Base-by-base conservation (phyloP, 495 filamentous ascomycete species). In the Penicillium tannophilum region DNA sequence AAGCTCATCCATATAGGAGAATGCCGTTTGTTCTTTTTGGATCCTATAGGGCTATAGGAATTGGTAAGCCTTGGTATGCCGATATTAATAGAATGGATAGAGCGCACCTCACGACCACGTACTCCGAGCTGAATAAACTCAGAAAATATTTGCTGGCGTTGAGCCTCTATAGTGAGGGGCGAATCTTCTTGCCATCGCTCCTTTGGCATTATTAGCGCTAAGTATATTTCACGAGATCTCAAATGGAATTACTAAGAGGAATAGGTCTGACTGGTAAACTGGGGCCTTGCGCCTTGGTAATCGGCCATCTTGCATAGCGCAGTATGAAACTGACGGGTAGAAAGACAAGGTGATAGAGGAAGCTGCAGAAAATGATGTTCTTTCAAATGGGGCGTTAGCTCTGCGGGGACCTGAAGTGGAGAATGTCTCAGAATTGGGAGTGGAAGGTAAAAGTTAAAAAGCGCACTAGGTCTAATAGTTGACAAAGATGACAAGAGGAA, bases 71-170 rank as follows among this genome's bases (percentile, higher is more conserved):
- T 41, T 41, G 14, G 31, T 2, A 33, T 57, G 41, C 7, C 35
- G 46, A 41, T 52, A 36, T 39, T 45, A 43, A 23, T 35, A 36
- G 23, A 52, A 46, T 16, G 20, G 4, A 4, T 1, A 8, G 44
- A 17, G 28, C 26, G 23, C 47, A 59, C 57, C 50, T 54, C 26
- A 30, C 57, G 57, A 54, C 57, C 49, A 10, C 31, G 50, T 7
- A 59, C 19, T 49, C 57, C 57, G 6, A 59, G 57, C 19, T 24
- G 16, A 24, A 59, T 16, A 23, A 17, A 59, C 48, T 59, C 31
- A 48, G 42, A 53, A 47, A 54, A 59, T 39, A 23, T 54, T n/a
- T n/a, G 16, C 35, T 59, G 48, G 10, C 57, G 57, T 30, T 59
- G 57, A 2, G 49, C 50, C 31, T 59, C 50, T 4, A 54, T 31